phyloP scores from a whole-genome alignment of 148 eudicot species.

The Silene latifolia region DNA sequence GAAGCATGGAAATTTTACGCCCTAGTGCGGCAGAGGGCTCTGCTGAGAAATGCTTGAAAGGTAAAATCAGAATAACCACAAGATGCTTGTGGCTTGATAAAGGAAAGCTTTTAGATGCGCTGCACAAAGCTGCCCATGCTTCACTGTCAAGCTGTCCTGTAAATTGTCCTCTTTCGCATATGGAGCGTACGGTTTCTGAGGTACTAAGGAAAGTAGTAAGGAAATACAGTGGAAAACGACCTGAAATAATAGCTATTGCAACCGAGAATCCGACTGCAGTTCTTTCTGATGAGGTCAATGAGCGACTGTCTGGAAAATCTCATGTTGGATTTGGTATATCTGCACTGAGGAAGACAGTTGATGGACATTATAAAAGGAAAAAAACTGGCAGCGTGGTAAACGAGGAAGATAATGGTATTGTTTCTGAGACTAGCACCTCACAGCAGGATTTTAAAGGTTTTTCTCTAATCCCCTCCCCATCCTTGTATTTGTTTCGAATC shows the following conservation, averaged over 20 bases:
- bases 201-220: constrained; percentile 89
- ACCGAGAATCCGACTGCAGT: constrained; percentile 83
- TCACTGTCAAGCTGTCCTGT: constrained; percentile 85
- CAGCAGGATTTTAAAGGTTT: constrained; percentile 44
- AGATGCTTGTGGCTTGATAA: constrained; percentile 98
- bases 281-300: constrained; percentile 69
- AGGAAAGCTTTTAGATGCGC: constrained; percentile 96
- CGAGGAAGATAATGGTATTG: constrained; percentile 29
- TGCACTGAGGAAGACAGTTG: constrained; percentile 42
- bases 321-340: constrained; percentile 42
- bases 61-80: constrained; percentile 90
- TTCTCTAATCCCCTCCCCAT: not conserved
- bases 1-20: constrained; percentile 91
- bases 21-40: constrained; percentile 49
- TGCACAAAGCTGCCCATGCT: constrained; percentile 93
- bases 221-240: constrained; percentile 90
- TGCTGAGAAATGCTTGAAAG: constrained; percentile 54
- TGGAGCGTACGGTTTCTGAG: constrained; percentile 87
- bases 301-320: constrained; percentile 61
- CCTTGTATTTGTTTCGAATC: not conserved
- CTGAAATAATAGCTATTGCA: constrained; percentile 88
- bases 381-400: constrained; percentile 27
- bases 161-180: constrained; percentile 76
- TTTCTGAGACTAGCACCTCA: constrained; percentile 20
- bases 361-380: constrained; percentile 46